Base-by-base conservation (phyloP, 2,329 filamentous ascomycete genomes). In the Diaporthe eres region DNA sequence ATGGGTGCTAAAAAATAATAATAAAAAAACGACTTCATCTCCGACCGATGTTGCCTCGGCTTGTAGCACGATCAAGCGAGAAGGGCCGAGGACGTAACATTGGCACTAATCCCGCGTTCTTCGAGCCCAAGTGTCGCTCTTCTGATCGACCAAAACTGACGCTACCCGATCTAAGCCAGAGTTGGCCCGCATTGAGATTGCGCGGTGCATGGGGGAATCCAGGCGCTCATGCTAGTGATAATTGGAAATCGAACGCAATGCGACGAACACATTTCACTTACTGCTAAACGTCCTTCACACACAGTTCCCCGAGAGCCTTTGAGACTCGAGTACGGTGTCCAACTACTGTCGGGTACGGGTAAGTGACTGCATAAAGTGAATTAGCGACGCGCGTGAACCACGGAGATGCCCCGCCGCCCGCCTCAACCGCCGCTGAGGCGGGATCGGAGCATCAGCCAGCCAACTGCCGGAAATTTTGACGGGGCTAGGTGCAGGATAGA, bases 81-180 rank as follows among this genome's bases (percentile, higher is more conserved):
- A 39, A 55, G 65, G 63, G 44, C 63, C 63, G 22, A 68, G 63
- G 47, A 28, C n/a, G 31, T 70, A 70, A 49, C 49, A 55, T 42
- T 70, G 34, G 65, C 49, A 70, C 65, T 70, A 70, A 55, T 70
- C 65, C 65, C 34, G 34, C 49, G 65, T 55, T 53, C 65, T 28
- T 42, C 49, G 47, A 70, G 65, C 55, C 49, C 34, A 42, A 55
- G 49, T 70, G 49, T 55, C 65, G 49, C 65, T 70, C 47, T 55
- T 68, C 28, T 42, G 65, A 70, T 25, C 65, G n/a, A 47, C 65
- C 65, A 53, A 34, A 17, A 28, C 49, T 53, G 28, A 65, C 42
- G 44, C 61, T 49, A 28, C 17, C 61, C 61, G 25, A 49, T n/a
- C 61, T 49, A 49, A 42, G 31, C 63, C 63, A 15, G 22, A 53